Conservation (phyloP, 257 asterid genomes). For the Plantago major region DNA sequence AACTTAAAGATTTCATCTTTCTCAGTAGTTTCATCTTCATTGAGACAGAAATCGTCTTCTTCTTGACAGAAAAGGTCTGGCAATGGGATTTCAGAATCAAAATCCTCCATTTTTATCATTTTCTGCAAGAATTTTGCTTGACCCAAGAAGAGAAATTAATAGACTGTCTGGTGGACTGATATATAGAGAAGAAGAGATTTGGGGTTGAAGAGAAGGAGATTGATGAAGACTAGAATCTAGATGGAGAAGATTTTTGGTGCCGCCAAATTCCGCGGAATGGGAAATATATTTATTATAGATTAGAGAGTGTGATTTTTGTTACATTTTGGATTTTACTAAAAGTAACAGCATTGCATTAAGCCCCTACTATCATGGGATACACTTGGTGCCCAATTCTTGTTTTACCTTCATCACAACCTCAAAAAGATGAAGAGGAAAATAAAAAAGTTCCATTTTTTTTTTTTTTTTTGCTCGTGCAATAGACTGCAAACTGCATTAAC, state of each 20-base stretch:
- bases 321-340: background rate
- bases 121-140: conserved; percentile 1
- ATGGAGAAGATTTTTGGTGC: conserved; percentile 24
- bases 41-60: conserved; percentile 36
- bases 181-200: background rate
- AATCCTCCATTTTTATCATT: conserved; percentile 20
- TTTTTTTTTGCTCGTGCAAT: too few relatives aligned
- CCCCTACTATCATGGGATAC: too few relatives aligned
- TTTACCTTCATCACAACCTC: too few relatives aligned
- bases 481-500: too few relatives aligned
- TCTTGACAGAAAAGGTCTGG: conserved; percentile 42
- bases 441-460: too few relatives aligned
- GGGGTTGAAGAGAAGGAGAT: conserved; percentile 2
- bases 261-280: conserved; percentile 36
- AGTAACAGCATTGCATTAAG: background rate
- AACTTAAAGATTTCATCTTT: conserved; percentile 20
- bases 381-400: too few relatives aligned
- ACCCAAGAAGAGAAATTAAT: background rate
- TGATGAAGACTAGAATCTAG: conserved; percentile 20
- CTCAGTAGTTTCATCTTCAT: background rate
- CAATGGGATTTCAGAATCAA: conserved; percentile 21
- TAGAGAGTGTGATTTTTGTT: background rate
- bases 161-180: background rate
- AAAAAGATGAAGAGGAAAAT: too few relatives aligned
- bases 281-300: background rate